Conservation (phyloP, 345 rosid species). For the Pistacia atlantica region DNA sequence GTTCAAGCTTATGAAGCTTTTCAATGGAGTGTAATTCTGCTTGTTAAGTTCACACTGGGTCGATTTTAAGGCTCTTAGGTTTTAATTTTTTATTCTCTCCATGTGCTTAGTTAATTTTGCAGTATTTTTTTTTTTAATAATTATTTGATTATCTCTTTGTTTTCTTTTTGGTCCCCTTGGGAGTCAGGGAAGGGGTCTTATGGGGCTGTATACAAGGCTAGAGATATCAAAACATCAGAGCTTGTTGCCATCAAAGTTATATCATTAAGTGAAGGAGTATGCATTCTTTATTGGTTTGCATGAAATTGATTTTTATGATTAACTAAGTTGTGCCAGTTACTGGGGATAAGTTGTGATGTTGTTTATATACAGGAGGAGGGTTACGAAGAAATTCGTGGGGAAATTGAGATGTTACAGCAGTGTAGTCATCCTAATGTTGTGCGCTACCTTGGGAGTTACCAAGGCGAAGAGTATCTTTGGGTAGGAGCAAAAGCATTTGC, state of each 20-base stretch:
- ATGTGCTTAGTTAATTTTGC: neutral
- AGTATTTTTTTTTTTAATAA: neutral
- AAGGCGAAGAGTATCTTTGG: conserved; percentile 99
- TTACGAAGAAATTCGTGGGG: conserved; percentile 96
- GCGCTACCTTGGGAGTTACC: conserved; percentile 94
- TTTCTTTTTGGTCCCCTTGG: conserved; percentile 18
- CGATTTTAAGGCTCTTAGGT: neutral
- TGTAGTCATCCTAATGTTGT: conserved; percentile 98
- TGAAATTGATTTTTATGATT: neutral
- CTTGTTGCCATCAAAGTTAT: conserved; percentile 97
- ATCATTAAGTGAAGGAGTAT: conserved; percentile 90
- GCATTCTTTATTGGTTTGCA: conserved; percentile 21
- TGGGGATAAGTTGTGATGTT: conserved; percentile 15
- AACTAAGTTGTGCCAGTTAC: neutral
- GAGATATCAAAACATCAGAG: conserved; percentile 91
- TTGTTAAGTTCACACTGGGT: neutral
- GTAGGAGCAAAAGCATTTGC: conserved; percentile 40
- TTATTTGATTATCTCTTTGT: conserved; percentile 3
- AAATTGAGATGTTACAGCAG: conserved; percentile 99
- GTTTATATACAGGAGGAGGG: conserved; percentile 82
- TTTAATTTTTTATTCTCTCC: neutral
- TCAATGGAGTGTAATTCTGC: neutral
- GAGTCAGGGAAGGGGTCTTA: conserved; percentile 94
- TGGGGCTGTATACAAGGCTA: conserved; percentile 97
- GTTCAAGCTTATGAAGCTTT: neutral